These are phyloP conservation scores for Metschnikowia drakensbergensis DNA, from an alignment of 805 yeast species.

Conservation along the genomic window DNA sequence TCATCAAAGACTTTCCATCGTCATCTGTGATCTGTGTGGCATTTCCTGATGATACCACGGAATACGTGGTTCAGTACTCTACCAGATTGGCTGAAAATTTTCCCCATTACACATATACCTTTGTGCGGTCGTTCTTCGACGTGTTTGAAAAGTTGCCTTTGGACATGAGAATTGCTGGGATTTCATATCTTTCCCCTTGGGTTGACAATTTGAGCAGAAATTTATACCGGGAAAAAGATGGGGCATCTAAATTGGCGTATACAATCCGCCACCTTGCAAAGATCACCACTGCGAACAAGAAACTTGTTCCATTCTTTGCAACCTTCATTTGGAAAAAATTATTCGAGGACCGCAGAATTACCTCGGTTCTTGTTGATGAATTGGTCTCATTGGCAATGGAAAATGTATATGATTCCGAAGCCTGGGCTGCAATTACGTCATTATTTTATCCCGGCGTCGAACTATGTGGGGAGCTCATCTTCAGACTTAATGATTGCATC, in stretches of 20 bases:
- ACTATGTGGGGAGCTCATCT: constrained; percentile 61
- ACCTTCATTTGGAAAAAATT: constrained; percentile 59
- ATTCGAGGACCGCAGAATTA: constrained; percentile 57
- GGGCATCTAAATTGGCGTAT: constrained; percentile 57
- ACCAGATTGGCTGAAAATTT: constrained; percentile 50
- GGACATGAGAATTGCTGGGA: constrained; percentile 39
- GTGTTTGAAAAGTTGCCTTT: constrained; percentile 37
- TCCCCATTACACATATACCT: constrained; percentile 59
- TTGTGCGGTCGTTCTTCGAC: constrained; percentile 49
- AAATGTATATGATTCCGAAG: constrained; percentile 69
- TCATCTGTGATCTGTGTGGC: constrained; percentile 48
- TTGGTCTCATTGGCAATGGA: constrained; percentile 71
- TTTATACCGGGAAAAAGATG: constrained; percentile 57
- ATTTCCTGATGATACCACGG: constrained; percentile 64
- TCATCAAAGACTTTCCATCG: constrained; percentile 50
- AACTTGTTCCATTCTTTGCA: constrained; percentile 40
- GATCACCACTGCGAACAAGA: constrained; percentile 48
- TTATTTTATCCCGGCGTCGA: constrained; percentile 74
- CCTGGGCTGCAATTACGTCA: constrained; percentile 60
- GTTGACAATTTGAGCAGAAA: constrained; percentile 57
- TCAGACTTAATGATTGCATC: constrained; percentile 53
- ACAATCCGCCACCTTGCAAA: constrained; percentile 60
- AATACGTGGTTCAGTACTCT: constrained; percentile 57
- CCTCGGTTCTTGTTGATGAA: constrained; percentile 63
- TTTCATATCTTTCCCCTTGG: constrained; percentile 68